Percentiles rank a stretch among this genome's conserved stretches.
Evolutionary conservation across 108 stramenopile species (phyloP).

Genomic region (Discostella stelligeroides): DNA sequence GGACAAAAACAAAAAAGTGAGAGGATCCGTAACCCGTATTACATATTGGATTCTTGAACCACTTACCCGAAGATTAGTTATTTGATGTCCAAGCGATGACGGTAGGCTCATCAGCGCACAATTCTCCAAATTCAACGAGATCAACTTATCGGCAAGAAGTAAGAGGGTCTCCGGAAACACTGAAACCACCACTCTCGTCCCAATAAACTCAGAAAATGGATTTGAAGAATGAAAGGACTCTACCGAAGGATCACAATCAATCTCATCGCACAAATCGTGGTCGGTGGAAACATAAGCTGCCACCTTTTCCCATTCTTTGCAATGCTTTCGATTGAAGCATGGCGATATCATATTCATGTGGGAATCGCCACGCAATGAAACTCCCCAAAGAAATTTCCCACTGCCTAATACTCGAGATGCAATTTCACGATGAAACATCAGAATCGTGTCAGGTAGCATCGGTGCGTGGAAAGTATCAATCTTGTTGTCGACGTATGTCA

Average conservation of each 20-base stretch:
- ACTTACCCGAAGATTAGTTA: conserved; percentile 43
- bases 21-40: too few relatives aligned
- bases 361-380: conserved; percentile 25
- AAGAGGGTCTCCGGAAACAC: conserved; percentile 41
- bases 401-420: conserved; percentile 14
- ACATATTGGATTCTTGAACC: too few relatives aligned
- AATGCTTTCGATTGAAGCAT: not conserved
- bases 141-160: conserved; percentile 27
- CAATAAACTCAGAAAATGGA: not conserved
- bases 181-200: not conserved
- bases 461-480: not conserved
- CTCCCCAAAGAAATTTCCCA: conserved; percentile 20
- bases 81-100: conserved; percentile 30
- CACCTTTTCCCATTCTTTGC: conserved; percentile 23
- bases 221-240: conserved; percentile 20
- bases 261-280: too few relatives aligned
- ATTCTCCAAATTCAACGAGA: conserved; percentile 10
- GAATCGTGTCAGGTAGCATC: conserved; percentile 1
- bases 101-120: conserved; percentile 32
- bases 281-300: conserved; percentile 8
- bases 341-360: conserved; percentile 7
- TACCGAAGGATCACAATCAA: not conserved
- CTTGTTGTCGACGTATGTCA: not conserved
- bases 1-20: too few relatives aligned
- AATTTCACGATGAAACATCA: conserved; percentile 19